These are phyloP conservation scores for Logfia minima DNA, from an alignment of 129 eudicot genomes.

Conservation along the genomic window DNA sequence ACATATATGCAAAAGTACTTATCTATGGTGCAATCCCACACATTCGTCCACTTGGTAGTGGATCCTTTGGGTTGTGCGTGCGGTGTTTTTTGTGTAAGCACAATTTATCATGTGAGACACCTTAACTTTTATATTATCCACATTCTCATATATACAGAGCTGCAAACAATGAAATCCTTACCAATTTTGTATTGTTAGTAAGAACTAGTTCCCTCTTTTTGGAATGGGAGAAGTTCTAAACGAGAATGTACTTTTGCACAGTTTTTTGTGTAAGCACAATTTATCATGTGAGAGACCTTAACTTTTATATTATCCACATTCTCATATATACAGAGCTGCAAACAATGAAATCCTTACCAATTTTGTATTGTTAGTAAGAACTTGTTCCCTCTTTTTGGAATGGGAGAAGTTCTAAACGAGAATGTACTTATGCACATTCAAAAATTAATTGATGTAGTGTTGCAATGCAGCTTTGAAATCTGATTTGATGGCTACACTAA, in stretches of 20 bases:
- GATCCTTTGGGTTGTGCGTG: neutral
- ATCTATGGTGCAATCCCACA: neutral
- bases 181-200: neutral
- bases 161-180: neutral
- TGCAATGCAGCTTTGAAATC: conserved; percentile 68
- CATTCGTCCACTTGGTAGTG: neutral
- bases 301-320: too few relatives aligned
- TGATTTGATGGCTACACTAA: conserved; percentile 74
- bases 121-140: too few relatives aligned
- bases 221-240: neutral
- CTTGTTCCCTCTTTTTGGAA: neutral
- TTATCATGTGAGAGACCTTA: too few relatives aligned
- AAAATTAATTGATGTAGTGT: neutral
- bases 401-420: neutral
- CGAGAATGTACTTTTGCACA: neutral
- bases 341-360: neutral
- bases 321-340: neutral
- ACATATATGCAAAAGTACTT: neutral
- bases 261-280: too few relatives aligned
- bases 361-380: neutral
- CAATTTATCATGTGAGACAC: too few relatives aligned
- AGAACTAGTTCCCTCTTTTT: neutral
- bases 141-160: neutral
- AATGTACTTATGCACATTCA: neutral
- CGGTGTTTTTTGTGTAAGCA: too few relatives aligned